These are phyloP conservation scores for Stemphylium vesicarium DNA, from an alignment of 2,329 filamentous ascomycete genomes.

Conservation along the genomic window DNA sequence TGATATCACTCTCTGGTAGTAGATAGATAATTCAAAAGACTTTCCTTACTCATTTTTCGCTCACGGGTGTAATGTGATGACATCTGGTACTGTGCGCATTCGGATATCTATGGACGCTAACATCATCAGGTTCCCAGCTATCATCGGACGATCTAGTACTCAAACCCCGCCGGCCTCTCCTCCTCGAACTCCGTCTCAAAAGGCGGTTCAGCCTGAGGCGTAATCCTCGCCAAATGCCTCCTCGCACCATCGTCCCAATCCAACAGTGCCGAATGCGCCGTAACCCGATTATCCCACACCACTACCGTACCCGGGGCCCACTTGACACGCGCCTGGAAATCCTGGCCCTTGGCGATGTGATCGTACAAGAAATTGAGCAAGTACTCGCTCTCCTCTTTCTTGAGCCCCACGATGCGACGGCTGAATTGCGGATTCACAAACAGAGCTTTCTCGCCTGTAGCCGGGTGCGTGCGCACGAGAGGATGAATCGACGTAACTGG, in stretches of 20 bases:
- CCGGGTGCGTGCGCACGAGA: constrained; percentile 78
- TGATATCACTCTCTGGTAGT: constrained; percentile 1
- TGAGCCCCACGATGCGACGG: constrained; percentile 78
- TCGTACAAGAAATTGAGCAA: constrained; percentile 79
- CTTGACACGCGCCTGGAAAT: constrained; percentile 76
- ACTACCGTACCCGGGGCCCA: constrained; percentile 84
- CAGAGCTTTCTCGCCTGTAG: constrained; percentile 81
- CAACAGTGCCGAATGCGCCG: constrained; percentile 77
- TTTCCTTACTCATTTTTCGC: neutral
- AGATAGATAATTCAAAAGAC: constrained; percentile 1
- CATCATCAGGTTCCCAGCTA: too few relatives aligned
- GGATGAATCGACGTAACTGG: constrained; percentile 78
- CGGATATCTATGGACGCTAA: neutral
- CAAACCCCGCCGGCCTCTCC: constrained; percentile 18
- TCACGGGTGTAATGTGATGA: too few relatives aligned
- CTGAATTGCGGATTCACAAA: constrained; percentile 88
- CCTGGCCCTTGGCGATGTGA: constrained; percentile 73
- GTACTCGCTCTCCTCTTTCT: constrained; percentile 84
- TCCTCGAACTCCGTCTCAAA: constrained; percentile 66
- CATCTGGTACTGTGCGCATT: neutral
- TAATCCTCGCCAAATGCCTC: constrained; percentile 80
- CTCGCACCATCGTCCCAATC: constrained; percentile 83
- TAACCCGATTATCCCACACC: constrained; percentile 85
- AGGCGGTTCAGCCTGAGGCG: constrained; percentile 79
- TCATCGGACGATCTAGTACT: constrained; percentile 17